These are phyloP conservation scores for Vitellaria paradoxa DNA, from an alignment of 179 eudicot genomes.

Conservation along the genomic window DNA sequence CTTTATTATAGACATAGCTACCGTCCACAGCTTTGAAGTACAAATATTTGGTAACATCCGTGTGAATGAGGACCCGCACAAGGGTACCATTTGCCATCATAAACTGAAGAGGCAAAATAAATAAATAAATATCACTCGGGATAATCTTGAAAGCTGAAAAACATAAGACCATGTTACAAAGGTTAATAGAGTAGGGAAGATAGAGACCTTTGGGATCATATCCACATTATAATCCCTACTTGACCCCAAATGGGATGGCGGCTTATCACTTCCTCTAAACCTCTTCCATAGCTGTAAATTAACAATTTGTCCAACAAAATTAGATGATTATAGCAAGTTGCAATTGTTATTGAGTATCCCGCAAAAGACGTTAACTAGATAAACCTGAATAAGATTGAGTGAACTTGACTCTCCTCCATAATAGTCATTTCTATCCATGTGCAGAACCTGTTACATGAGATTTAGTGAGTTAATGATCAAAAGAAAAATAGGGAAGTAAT, in stretches of 20 bases:
- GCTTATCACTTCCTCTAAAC: conserved; percentile 64
- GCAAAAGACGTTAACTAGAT: background rate
- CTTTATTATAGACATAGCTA: conserved; percentile 71
- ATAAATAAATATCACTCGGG: conserved; percentile 6
- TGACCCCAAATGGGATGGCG: conserved; percentile 64
- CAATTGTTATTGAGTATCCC: background rate
- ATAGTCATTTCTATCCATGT: conserved; percentile 82
- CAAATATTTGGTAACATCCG: conserved; percentile 75
- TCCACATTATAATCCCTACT: conserved; percentile 79
- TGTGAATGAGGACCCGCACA: conserved; percentile 78
- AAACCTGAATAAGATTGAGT: conserved; percentile 64
- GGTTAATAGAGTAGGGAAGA: background rate
- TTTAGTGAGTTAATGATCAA: no score
- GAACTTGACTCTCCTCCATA: conserved; percentile 82
- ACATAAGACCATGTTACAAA: background rate
- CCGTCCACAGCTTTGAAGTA: conserved; percentile 83
- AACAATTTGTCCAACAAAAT: background rate
- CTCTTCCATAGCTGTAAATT: conserved; percentile 67
- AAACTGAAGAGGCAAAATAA: conserved; percentile 31
- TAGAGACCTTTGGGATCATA: conserved; percentile 74
- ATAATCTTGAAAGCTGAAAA: conserved; percentile 8
- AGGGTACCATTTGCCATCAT: conserved; percentile 87
- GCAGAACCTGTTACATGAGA: conserved; percentile 47
- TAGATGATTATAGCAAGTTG: conserved; percentile 1
- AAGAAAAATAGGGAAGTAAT: no score